These are phyloP conservation scores for Stagonosporopsis cucurbitacearum DNA, from an alignment of 2,329 filamentous ascomycete species.

Conservation along the genomic window DNA sequence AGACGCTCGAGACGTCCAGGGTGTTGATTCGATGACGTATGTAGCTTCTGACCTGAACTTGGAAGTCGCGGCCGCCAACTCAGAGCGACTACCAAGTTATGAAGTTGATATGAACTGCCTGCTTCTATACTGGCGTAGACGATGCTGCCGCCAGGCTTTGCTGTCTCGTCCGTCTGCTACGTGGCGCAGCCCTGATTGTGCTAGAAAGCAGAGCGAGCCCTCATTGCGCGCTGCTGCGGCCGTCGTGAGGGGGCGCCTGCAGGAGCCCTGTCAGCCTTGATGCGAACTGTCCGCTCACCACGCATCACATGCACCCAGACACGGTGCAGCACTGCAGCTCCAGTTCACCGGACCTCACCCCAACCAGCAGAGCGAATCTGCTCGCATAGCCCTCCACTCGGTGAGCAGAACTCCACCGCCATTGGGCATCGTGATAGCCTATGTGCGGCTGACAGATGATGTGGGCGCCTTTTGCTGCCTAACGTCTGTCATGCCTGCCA, in stretches of 20 bases:
- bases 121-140: not conserved
- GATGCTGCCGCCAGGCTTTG: not conserved
- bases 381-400: conserved; percentile 9
- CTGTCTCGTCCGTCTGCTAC: not conserved
- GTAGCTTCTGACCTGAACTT: not conserved
- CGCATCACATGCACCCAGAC: conserved; percentile 10
- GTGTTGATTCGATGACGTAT: conserved; percentile 2
- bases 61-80: conserved; percentile 1
- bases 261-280: not conserved
- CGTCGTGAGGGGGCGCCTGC: conserved; percentile 5
- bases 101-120: not conserved
- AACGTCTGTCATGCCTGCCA: no score
- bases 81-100: not conserved
- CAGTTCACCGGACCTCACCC: conserved; percentile 13
- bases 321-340: not conserved
- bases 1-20: not conserved
- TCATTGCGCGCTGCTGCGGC: conserved; percentile 7
- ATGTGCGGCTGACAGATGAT: conserved; percentile 12
- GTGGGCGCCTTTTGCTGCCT: conserved; percentile 1
- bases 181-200: not conserved
- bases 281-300: conserved; percentile 17
- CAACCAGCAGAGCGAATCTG: not conserved
- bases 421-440: not conserved
- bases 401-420: not conserved
- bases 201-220: not conserved